These are phyloP conservation scores for Scedosporium boydii DNA, from an alignment of 2,329 filamentous ascomycete species.

Conservation along the genomic window DNA sequence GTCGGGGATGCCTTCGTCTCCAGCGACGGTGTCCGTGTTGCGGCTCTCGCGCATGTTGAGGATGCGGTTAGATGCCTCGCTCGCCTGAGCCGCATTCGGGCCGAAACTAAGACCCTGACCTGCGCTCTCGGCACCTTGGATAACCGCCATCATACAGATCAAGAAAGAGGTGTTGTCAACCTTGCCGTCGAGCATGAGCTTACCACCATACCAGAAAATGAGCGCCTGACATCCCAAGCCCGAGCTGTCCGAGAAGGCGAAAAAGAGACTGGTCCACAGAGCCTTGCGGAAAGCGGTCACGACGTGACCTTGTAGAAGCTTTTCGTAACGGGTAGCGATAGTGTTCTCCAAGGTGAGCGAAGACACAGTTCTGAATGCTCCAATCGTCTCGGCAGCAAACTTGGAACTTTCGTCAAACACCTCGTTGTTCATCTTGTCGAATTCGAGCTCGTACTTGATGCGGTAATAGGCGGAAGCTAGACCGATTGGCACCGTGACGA, in stretches of 20 bases:
- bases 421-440: constrained; percentile 57
- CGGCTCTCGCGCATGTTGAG: constrained; percentile 38
- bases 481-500: constrained; percentile 46
- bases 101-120: constrained; percentile 60
- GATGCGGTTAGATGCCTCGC: constrained; percentile 50
- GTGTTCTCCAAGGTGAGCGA: constrained; percentile 60
- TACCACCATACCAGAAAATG: constrained; percentile 58
- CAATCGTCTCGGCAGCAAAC: constrained; percentile 65
- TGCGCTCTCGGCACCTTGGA: constrained; percentile 58
- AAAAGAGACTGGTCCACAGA: constrained; percentile 52
- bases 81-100: constrained; percentile 51
- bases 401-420: constrained; percentile 65
- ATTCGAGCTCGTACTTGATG: constrained; percentile 51
- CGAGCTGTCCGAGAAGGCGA: constrained; percentile 60
- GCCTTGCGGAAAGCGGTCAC: constrained; percentile 50
- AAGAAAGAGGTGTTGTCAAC: constrained; percentile 38
- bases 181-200: constrained; percentile 43
- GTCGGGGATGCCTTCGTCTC: constrained; percentile 29
- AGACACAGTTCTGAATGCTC: constrained; percentile 63
- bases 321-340: constrained; percentile 52
- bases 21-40: constrained; percentile 22
- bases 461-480: constrained; percentile 39
- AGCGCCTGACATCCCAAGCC: constrained; percentile 54
- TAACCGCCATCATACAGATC: constrained; percentile 54
- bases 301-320: constrained; percentile 50